These are phyloP conservation scores for Penicillium riverlandense DNA, from an alignment of 495 filamentous ascomycete species.

Conservation along the genomic window DNA sequence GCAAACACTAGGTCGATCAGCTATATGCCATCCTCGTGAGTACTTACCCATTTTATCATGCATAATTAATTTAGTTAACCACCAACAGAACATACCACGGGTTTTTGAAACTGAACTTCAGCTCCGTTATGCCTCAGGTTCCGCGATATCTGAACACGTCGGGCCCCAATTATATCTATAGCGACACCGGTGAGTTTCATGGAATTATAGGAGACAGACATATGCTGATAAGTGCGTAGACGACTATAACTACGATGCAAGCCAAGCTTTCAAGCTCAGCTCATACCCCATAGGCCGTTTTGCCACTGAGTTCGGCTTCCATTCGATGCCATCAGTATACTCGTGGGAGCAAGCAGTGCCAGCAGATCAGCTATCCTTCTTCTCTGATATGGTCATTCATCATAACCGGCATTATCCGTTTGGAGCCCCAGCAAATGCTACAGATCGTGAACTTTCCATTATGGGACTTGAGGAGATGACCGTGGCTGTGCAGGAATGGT, in stretches of 20 bases:
- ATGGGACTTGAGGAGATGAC: slow-evolving; percentile 61
- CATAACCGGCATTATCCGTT: slow-evolving; percentile 61
- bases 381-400: slow-evolving; percentile 50
- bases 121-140: slow-evolving; percentile 47
- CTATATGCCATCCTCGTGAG: slow-evolving; percentile 52
- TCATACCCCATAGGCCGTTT: slow-evolving; percentile 58
- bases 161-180: slow-evolving; percentile 46
- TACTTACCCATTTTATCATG: no score
- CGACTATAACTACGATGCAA: slow-evolving; percentile 59
- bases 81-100: slow-evolving; percentile 48
- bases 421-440: slow-evolving; percentile 15
- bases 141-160: slow-evolving; percentile 53
- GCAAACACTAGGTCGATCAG: slow-evolving; percentile 58
- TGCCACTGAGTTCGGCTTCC: slow-evolving; percentile 60
- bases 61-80: no score
- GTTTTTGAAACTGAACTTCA: slow-evolving; percentile 51
- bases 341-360: slow-evolving; percentile 52
- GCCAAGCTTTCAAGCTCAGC: slow-evolving; percentile 47
- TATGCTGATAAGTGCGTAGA: slow-evolving; percentile 20
- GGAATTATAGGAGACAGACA: no score
- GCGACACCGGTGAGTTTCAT: slow-evolving; percentile 37
- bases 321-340: slow-evolving; percentile 58
- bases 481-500: slow-evolving; percentile 49
- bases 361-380: slow-evolving; percentile 48
- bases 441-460: slow-evolving; percentile 22